Conservation (phyloP, 2,329 filamentous ascomycete genomes). For the Stagonosporopsis cucurbitacearum region DNA sequence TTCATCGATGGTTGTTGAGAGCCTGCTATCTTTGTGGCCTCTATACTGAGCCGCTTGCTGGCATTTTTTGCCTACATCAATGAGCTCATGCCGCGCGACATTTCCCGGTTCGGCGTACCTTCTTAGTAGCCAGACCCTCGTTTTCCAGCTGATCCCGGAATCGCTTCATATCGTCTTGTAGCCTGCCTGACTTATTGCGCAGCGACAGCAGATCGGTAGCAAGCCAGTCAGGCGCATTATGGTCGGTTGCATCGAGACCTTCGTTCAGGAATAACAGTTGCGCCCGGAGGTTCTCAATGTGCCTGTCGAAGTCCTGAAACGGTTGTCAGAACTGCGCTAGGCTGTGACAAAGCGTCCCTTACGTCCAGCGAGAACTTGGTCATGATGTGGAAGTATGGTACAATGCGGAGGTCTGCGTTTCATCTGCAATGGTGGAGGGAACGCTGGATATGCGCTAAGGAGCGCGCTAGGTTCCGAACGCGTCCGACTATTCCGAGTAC, state of each 20-base stretch:
- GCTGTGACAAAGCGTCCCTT: constrained; percentile 14
- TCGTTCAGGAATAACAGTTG: constrained; percentile 40
- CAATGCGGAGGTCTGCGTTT: constrained; percentile 12
- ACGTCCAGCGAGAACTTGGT: constrained; percentile 38
- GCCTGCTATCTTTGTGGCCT: constrained; percentile 23
- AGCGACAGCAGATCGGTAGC: constrained; percentile 43
- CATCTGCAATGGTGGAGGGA: constrained; percentile 7
- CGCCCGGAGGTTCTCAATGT: constrained; percentile 40
- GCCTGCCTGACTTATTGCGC: constrained; percentile 40
- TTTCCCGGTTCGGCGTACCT: constrained; percentile 18
- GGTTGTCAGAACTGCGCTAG: constrained; percentile 21
- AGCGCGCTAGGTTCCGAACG: constrained; percentile 7
- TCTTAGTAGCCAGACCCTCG: constrained; percentile 35
- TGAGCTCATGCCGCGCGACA: constrained; percentile 10
- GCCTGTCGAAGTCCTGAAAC: constrained; percentile 41
- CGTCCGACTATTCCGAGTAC: constrained; percentile 20
- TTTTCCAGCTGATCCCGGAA: constrained; percentile 39
- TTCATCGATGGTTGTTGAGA: constrained; percentile 4
- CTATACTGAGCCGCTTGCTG: constrained; percentile 41
- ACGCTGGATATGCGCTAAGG: constrained; percentile 11
- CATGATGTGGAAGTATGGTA: constrained; percentile 27
- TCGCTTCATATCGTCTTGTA: constrained; percentile 45
- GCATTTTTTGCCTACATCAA: constrained; percentile 22
- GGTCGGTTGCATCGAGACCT: constrained; percentile 43
- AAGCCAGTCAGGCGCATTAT: constrained; percentile 46